Percentiles rank a stretch among this genome's conserved stretches.
phyloP scores from a whole-genome alignment of 2,329 filamentous ascomycete species.

The Chaetomium globosum region DNA sequence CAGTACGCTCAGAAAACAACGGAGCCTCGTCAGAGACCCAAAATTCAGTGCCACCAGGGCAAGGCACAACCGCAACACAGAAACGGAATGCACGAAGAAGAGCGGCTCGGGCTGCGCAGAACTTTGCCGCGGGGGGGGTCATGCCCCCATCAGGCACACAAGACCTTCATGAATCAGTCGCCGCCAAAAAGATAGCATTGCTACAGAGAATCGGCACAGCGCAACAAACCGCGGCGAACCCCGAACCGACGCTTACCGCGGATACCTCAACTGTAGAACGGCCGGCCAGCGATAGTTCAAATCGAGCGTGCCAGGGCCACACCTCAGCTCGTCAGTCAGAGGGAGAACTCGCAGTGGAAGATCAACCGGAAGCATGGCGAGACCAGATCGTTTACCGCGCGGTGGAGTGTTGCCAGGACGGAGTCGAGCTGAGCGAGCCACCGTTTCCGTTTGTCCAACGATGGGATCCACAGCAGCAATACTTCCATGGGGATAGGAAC shows the following conservation, averaged over 20 bases:
- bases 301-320: neutral
- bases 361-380: slow-evolving; percentile 69
- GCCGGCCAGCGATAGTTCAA: neutral
- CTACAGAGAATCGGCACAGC: slow-evolving; percentile 35
- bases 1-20: neutral
- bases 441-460: slow-evolving; percentile 88
- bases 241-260: neutral
- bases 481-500: slow-evolving; percentile 44
- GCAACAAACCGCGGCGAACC: neutral
- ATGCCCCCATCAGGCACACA: neutral
- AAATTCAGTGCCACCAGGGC: slow-evolving; percentile 33
- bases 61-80: slow-evolving; percentile 49
- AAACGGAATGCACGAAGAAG: slow-evolving; percentile 57
- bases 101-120: slow-evolving; percentile 33
- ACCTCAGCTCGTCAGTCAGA: slow-evolving; percentile 2
- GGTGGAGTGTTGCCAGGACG: slow-evolving; percentile 80
- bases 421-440: slow-evolving; percentile 69
- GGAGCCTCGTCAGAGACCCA: neutral
- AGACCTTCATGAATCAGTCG: slow-evolving; percentile 15
- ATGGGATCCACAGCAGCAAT: slow-evolving; percentile 78
- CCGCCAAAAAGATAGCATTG: slow-evolving; percentile 48
- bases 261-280: neutral
- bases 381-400: slow-evolving; percentile 73
- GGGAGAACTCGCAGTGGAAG: slow-evolving; percentile 39
- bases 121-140: slow-evolving; percentile 9